Conservation (phyloP, 2,329 filamentous ascomycete genomes). For the Apiospora saccharicola region DNA sequence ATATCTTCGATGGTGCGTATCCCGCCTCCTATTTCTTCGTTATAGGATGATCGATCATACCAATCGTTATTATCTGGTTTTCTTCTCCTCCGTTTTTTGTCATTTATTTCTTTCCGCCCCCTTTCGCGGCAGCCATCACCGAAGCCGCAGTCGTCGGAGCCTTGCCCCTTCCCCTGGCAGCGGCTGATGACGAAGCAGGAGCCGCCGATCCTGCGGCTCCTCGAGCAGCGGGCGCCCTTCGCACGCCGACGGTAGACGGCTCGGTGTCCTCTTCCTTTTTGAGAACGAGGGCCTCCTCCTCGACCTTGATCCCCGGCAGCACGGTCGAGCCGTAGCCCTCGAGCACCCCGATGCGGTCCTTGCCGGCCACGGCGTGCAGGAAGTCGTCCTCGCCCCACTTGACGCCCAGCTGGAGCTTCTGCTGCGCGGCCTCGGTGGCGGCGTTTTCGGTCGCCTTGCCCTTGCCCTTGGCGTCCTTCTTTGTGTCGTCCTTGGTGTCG, state of each 20-base stretch:
- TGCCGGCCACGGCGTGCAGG: conserved; percentile 42
- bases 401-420: conserved; percentile 33
- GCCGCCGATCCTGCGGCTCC: conserved; percentile 37
- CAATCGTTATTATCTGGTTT: not conserved
- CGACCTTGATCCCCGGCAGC: conserved; percentile 29
- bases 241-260: conserved; percentile 25
- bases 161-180: conserved; percentile 36
- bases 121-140: conserved; percentile 17
- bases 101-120: not conserved
- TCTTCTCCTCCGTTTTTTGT: not conserved
- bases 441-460: conserved; percentile 31
- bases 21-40: not conserved
- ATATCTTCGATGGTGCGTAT: not conserved
- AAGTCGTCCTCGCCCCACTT: conserved; percentile 42
- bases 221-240: conserved; percentile 31
- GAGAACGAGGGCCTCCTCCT: conserved; percentile 32
- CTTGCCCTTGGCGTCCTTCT: conserved; percentile 32
- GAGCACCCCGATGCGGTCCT: conserved; percentile 36
- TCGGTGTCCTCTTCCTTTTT: conserved; percentile 36
- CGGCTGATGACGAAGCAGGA: conserved; percentile 24
- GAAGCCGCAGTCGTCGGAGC: conserved; percentile 27
- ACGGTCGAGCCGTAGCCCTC: conserved; percentile 34
- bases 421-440: conserved; percentile 26
- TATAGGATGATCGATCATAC: too few species aligned
- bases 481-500: not conserved